phyloP scores from a whole-genome alignment of 768 basidiomycete species.

The Xanthoconium stramineum region DNA sequence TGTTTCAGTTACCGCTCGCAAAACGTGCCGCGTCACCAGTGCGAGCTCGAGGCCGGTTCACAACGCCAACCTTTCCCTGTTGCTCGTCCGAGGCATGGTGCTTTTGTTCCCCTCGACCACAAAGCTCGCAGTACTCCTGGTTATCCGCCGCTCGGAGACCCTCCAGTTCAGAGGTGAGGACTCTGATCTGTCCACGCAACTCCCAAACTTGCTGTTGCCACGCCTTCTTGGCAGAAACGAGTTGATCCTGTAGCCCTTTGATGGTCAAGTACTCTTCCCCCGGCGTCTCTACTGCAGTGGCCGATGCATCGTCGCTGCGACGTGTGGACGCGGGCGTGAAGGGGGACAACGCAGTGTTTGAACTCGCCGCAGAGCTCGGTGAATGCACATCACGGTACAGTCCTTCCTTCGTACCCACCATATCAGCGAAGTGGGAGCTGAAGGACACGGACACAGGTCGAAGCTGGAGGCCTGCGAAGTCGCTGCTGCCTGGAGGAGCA shows the following conservation, averaged over 20 bases:
- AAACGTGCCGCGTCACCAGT: slow-evolving; percentile 67
- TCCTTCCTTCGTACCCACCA: slow-evolving; percentile 30
- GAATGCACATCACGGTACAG: slow-evolving; percentile 45
- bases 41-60: slow-evolving; percentile 64
- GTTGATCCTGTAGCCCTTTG: slow-evolving; percentile 58
- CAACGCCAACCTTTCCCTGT: slow-evolving; percentile 36
- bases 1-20: slow-evolving; percentile 39
- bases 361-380: slow-evolving; percentile 45
- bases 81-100: slow-evolving; percentile 12
- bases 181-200: slow-evolving; percentile 68
- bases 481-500: slow-evolving; percentile 60
- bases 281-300: slow-evolving; percentile 21
- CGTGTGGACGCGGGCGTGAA: slow-evolving; percentile 39
- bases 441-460: slow-evolving; percentile 77
- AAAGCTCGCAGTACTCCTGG: slow-evolving; percentile 52
- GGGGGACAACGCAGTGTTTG: slow-evolving; percentile 43
- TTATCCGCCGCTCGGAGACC: slow-evolving; percentile 44
- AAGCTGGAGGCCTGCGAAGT: slow-evolving; percentile 65
- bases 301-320: slow-evolving; percentile 33
- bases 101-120: slow-evolving; percentile 48
- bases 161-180: slow-evolving; percentile 67
- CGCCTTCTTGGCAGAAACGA: slow-evolving; percentile 51
- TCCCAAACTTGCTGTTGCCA: slow-evolving; percentile 78
- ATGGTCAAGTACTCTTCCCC: slow-evolving; percentile 48
- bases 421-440: slow-evolving; percentile 60